Evolutionary conservation across 2,329 filamentous ascomycete species (phyloP), one percentile per base, ranked within the genome.

Genomic region (Aureobasidium mangrovei): DNA sequence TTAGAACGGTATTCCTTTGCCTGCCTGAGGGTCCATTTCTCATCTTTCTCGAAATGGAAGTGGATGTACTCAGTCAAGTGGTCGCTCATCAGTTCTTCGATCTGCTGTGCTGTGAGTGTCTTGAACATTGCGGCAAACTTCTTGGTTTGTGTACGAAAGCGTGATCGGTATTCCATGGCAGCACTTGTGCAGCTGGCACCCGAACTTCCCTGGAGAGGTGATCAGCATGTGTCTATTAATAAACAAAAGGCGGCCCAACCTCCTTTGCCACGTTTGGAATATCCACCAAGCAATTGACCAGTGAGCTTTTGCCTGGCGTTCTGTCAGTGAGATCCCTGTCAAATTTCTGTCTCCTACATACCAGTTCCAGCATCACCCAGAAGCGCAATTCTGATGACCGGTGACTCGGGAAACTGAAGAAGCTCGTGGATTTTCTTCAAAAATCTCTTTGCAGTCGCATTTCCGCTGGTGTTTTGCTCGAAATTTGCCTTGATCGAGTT

Each of bases 251-350:
- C 7, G 3, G 26, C 12, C 52, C 46, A 57, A 57, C 49, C 27
- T 59, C 55, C 46, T 57, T 60, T 12, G 64, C 59, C 1, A 65
- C 38, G 26, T 57, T 38, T 0, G 54, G 54, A 2, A 56, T 52
- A 24, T 60, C 60, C 4, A 58, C 49, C 6, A 66, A 3, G 0
- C 60, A 56, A 36, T 64, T 65, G 6, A 65, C 41, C 0, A 63
- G 44, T 1, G 60, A 63, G 55, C 60, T 63, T 47, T 65, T 63
- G 0, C 63, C 63, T 31, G 49, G 18, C 18, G 18, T 18, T 18
- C 18, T 18, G 18, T 18, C 18, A 18, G 18, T 18, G 18, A 18
- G 18, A 18, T 18, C 18, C 18, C 18, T 18, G 18, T 18, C 18
- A 18, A 18, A 18, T 18, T 18, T 18, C 18, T 18, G 18, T 18